These are phyloP conservation scores for Heritiera fomes DNA, from an alignment of 345 rosid species.

Conservation along the genomic window DNA sequence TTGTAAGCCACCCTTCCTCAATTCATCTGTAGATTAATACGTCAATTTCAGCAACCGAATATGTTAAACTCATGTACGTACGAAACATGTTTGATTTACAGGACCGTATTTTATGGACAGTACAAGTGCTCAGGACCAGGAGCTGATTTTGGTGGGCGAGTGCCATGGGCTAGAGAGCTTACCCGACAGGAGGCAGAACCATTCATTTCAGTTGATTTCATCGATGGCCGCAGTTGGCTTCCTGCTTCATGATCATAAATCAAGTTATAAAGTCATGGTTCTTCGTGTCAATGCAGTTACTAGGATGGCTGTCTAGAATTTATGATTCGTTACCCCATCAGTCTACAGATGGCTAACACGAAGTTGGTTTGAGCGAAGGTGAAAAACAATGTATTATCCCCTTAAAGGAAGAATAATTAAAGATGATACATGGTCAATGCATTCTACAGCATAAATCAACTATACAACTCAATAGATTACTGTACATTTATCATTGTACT, in stretches of 20 bases:
- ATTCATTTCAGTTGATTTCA: constrained; percentile 71
- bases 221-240: constrained; percentile 86
- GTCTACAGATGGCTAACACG: neutral
- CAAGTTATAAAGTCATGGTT: neutral
- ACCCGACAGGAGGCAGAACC: constrained; percentile 83
- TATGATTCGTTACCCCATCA: too few relatives aligned
- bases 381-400: neutral
- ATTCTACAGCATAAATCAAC: constrained; percentile 16
- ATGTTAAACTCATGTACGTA: neutral
- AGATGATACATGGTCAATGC: constrained; percentile 1
- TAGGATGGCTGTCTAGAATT: too few relatives aligned
- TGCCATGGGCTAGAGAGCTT: constrained; percentile 91
- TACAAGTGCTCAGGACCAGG: constrained; percentile 92
- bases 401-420: neutral
- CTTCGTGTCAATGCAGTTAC: neutral
- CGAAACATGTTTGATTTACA: constrained; percentile 28
- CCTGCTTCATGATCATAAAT: neutral
- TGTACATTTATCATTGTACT: constrained; percentile 23
- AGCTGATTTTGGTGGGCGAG: constrained; percentile 79
- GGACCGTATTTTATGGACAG: constrained; percentile 97
- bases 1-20: constrained; percentile 33
- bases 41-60: neutral
- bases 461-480: constrained; percentile 28
- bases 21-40: neutral
- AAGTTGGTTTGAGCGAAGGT: neutral